A percentile compares a stretch with the other conserved stretches of the same genome.
phyloP scores from a whole-genome alignment of 805 yeast genomes.

The Lachancea cidri region DNA sequence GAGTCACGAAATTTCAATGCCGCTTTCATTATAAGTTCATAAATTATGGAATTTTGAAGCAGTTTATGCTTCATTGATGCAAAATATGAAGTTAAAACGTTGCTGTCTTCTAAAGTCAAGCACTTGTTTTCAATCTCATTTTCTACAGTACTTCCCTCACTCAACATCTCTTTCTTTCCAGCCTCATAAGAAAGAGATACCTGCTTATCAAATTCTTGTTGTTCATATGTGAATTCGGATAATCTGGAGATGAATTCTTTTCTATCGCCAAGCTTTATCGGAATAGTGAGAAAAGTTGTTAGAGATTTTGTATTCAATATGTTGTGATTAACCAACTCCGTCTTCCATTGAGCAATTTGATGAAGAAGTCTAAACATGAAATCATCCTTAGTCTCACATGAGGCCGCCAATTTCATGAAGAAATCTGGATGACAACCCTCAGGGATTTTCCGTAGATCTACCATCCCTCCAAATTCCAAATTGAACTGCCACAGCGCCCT shows the following conservation, averaged over 20 bases:
- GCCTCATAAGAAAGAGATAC: not conserved
- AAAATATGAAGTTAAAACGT: slow-evolving; percentile 17
- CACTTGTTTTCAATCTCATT: no score
- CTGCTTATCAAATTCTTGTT: slow-evolving; percentile 12
- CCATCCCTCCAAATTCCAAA: slow-evolving; percentile 35
- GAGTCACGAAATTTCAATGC: slow-evolving; percentile 52
- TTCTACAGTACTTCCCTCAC: no score
- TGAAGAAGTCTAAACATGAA: slow-evolving; percentile 18
- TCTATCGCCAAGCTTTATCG: slow-evolving; percentile 22
- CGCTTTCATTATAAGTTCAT: slow-evolving; percentile 60
- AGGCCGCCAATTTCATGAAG: slow-evolving; percentile 31
- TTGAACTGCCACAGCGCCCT: slow-evolving; percentile 59
- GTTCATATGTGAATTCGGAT: slow-evolving; percentile 24
- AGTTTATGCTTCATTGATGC: slow-evolving; percentile 28
- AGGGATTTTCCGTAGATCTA: slow-evolving; percentile 42
- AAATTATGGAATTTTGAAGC: slow-evolving; percentile 44
- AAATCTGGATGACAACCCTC: slow-evolving; percentile 45
- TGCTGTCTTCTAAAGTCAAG: not conserved
- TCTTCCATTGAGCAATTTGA: slow-evolving; percentile 16
- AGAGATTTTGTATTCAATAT: slow-evolving; percentile 20
- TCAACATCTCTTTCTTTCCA: not conserved
- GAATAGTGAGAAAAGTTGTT: slow-evolving; percentile 24
- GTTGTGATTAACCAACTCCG: slow-evolving; percentile 13
- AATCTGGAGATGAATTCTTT: slow-evolving; percentile 24
- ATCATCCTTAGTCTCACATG: slow-evolving; percentile 31